Evolutionary conservation across 2,329 filamentous ascomycete genomes (phyloP).

Genomic region (Diaporthe citri): DNA sequence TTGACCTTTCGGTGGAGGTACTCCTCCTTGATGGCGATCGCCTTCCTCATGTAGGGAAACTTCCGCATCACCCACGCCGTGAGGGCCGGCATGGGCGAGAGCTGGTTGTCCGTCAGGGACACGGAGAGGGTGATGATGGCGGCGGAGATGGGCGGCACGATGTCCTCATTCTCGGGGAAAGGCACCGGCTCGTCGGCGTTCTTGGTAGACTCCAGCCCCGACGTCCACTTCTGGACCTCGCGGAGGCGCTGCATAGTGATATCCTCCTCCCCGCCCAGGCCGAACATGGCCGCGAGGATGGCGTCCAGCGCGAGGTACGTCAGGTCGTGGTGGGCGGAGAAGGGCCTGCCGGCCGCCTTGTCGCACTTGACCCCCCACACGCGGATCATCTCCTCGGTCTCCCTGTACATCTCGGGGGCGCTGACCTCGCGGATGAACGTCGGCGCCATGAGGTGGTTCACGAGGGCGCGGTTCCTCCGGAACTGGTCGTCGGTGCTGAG

Average conservation of each 20-base stretch:
- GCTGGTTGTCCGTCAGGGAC: slow-evolving; percentile 47
- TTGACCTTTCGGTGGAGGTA: slow-evolving; percentile 46
- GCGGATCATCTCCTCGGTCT: slow-evolving; percentile 41
- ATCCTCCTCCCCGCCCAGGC: slow-evolving; percentile 44
- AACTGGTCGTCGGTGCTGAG: slow-evolving; percentile 38
- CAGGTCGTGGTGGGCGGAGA: slow-evolving; percentile 35
- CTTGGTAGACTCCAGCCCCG: not conserved
- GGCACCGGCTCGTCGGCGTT: slow-evolving; percentile 42
- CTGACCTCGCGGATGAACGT: slow-evolving; percentile 21
- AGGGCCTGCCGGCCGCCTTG: slow-evolving; percentile 37
- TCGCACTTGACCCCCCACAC: slow-evolving; percentile 42
- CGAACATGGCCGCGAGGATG: slow-evolving; percentile 47
- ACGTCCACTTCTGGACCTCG: slow-evolving; percentile 38
- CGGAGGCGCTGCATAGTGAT: slow-evolving; percentile 44
- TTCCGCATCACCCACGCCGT: slow-evolving; percentile 48
- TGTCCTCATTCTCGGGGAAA: slow-evolving; percentile 42
- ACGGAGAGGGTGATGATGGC: slow-evolving; percentile 47
- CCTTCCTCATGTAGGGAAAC: slow-evolving; percentile 47
- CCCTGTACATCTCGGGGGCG: slow-evolving; percentile 28
- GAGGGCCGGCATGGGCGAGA: slow-evolving; percentile 47
- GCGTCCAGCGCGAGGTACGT: slow-evolving; percentile 30
- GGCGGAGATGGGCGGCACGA: slow-evolving; percentile 43
- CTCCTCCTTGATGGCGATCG: slow-evolving; percentile 48
- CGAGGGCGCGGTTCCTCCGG: slow-evolving; percentile 20
- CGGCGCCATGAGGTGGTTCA: slow-evolving; percentile 35